These are phyloP conservation scores for Cytospora leucostoma DNA, from an alignment of 2,329 filamentous ascomycete genomes.

Conservation along the genomic window DNA sequence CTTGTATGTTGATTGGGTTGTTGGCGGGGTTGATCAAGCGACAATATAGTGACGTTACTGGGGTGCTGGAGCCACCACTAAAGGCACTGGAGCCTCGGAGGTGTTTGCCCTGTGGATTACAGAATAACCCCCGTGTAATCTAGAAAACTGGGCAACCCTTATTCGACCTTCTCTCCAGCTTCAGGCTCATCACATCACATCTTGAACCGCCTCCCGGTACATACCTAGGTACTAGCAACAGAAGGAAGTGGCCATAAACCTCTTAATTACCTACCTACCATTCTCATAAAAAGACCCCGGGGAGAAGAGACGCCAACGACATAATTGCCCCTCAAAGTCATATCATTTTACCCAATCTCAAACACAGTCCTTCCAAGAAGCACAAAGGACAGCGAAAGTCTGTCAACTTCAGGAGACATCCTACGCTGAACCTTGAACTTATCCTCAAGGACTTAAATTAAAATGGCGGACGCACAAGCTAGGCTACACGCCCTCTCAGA, in stretches of 20 bases:
- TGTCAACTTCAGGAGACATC: neutral
- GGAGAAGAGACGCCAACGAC: neutral
- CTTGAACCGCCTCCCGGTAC: neutral
- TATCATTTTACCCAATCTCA: neutral
- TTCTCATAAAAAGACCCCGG: neutral
- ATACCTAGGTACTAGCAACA: too few species aligned
- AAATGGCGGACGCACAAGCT: constrained; percentile 73
- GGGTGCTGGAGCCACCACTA: neutral
- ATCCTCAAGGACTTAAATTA: constrained; percentile 21
- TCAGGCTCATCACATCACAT: neutral
- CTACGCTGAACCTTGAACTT: neutral
- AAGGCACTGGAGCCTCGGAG: neutral
- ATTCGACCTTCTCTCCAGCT: neutral
- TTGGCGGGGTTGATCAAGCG: neutral
- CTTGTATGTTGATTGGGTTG: neutral
- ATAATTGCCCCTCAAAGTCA: neutral
- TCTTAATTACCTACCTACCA: neutral
- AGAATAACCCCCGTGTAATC: too few species aligned
- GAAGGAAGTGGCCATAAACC: neutral
- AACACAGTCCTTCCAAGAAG: neutral
- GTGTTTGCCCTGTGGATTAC: neutral
- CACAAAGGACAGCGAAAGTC: neutral
- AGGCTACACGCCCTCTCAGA: constrained; percentile 81
- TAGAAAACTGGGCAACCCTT: neutral
- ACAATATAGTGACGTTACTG: neutral